Base-by-base conservation (phyloP, 169 alveolate genomes). In the Cryptosporidium sp. region DNA sequence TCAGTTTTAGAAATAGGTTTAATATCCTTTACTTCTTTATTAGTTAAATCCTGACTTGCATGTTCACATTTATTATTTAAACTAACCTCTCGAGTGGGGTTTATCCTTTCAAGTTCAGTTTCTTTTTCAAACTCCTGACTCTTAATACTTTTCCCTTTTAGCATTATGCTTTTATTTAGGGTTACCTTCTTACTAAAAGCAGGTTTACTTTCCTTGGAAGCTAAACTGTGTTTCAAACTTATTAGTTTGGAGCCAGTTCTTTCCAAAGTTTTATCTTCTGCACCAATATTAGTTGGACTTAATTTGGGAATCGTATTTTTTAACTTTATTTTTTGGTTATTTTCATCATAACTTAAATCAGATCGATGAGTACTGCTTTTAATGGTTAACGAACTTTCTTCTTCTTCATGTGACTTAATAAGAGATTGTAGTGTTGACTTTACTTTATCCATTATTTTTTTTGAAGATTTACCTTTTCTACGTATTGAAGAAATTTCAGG, bases 391-490 rank as follows among this genome's bases (percentile, higher is more conserved):
- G 52, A 21, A 33, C 23, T 12, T 29, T 80, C 71, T n/a, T 80
- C 71, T n/a, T 80, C 51, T 42, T 80, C 68, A 37, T 58, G 62
- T 23, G 65, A 62, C 12, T 65, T 42, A 44, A 39, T 62, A 16
- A 80, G 65, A 48, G 75, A 80, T 39, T 80, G 72, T 33, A 80
- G 42, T 3, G 62, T 29, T 1, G 62, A 39, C n/a, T 39, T 80
- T 12, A 80, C 51, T 51, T 23, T 44, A 12, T 80, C 48, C 75
- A 65, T 80, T 16, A 62, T 3, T 58, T 80, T 80, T 23, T 80
- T 80, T 45, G 73, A 60, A 23, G 65, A 53, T 56, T 73, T 73
- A 23, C 26, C 39, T 33, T 35, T 33, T 53, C 35, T 73, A n/a
- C 35, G 33, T 31, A 56, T 53, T 14, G 45, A 56, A 23, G 69